Evolutionary conservation across 805 yeast species (phyloP), one percentile per base, ranked within the genome.

Genomic region (Saturnispora zaruensis): DNA sequence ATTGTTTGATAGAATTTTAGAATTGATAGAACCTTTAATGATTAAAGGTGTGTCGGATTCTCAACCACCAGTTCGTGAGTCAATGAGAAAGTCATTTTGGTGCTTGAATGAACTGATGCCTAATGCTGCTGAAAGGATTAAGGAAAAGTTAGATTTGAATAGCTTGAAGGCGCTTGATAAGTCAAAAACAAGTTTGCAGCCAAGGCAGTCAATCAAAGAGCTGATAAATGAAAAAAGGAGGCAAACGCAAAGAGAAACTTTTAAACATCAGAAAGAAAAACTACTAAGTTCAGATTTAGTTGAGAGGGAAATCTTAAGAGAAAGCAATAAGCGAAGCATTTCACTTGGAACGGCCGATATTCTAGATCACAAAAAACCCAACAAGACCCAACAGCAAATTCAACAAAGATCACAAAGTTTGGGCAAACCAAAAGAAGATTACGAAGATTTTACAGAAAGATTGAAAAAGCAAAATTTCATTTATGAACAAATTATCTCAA

Each of bases 11-110:
- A 45, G 50, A 45, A 44, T 68, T 11, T 49, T 71, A 8, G 84
- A 74, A 16, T 57, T 65, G 4, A 63, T 82, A 1, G 81, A 71
- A 32, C 77, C 72, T 44, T 69, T 81, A 54, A 59, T 87, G 1
- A 53, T 67, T 3, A 81, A 78, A 56, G 82, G 91, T 20, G 68
- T 93, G 0, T 62, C 78, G 0, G 98, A 90, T 63, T 87, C 96
- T 0, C 84, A 84, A 51, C 87, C 90, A 0, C 69, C 77, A 0
- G 96, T 87, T 0, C 74, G 97, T 55, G 95, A 81, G 57, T 69
- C 79, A 0, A 85, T 83, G 70, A 76, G 96, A 61, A 69, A 72
- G 3, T 73, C 88, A 0, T 91, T 75, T 59, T 90, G 96, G 96
- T 69, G 76, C 13, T 75, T 79, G 49, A 74, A 73, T 56, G 71